Conservation (phyloP, 768 basidiomycete genomes). For the Phylloporus sp. region DNA sequence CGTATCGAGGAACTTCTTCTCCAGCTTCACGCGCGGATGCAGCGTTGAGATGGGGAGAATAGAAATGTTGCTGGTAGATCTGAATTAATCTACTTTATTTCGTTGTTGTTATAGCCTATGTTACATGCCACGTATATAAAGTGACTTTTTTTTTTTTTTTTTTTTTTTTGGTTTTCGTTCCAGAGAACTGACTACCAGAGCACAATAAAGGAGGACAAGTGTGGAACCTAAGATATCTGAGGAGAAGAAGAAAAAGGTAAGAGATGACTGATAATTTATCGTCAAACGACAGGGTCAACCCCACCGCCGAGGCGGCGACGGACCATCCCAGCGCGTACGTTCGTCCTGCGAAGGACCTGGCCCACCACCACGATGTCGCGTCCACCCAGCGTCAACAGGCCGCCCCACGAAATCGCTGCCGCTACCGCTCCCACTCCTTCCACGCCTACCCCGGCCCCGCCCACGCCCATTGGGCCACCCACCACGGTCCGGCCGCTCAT, state of each 20-base stretch:
- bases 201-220: conserved; percentile 1
- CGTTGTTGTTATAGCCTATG: neutral
- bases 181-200: conserved; percentile 2
- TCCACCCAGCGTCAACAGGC: conserved; percentile 43
- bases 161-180: too few relatives aligned
- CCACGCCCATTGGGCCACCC: conserved; percentile 35
- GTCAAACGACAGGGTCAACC: neutral
- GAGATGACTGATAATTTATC: conserved; percentile 28
- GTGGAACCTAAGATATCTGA: conserved; percentile 8
- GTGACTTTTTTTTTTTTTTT: conserved; percentile 4
- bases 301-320: conserved; percentile 29
- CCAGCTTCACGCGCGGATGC: conserved; percentile 24
- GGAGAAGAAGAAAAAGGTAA: neutral
- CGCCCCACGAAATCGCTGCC: conserved; percentile 27
- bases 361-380: conserved; percentile 28
- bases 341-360: conserved; percentile 20
- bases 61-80: neutral
- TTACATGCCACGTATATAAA: conserved; percentile 2
- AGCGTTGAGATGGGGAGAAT: neutral
- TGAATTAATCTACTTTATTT: conserved; percentile 1
- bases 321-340: conserved; percentile 25
- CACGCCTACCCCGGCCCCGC: conserved; percentile 30
- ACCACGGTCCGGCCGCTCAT: conserved; percentile 35
- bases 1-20: conserved; percentile 47
- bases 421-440: conserved; percentile 25